Conservation (phyloP, 495 filamentous ascomycete species). For the Rhypophila decipiens region DNA sequence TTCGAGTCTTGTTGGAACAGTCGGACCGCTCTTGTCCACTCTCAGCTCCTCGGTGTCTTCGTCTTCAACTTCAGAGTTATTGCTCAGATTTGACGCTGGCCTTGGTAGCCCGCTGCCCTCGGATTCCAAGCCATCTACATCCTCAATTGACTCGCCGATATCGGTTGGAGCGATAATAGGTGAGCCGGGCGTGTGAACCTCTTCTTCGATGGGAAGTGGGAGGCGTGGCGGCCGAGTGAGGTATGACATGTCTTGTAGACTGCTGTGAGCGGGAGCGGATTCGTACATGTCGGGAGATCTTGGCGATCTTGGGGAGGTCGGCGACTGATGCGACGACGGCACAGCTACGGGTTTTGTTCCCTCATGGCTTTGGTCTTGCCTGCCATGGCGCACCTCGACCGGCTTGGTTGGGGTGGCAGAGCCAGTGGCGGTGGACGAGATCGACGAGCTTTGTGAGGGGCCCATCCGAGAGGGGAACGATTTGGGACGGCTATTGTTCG, state of each 20-base stretch:
- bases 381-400: slow-evolving; percentile 24
- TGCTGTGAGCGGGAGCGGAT: slow-evolving; percentile 31
- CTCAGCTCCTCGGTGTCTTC: slow-evolving; percentile 76
- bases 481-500: slow-evolving; percentile 32
- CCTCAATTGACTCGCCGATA: slow-evolving; percentile 45
- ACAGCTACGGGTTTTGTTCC: slow-evolving; percentile 46
- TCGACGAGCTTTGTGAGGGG: slow-evolving; percentile 32
- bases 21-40: slow-evolving; percentile 54
- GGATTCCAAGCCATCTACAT: slow-evolving; percentile 36
- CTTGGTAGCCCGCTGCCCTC: slow-evolving; percentile 40
- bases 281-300: slow-evolving; percentile 32
- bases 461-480: slow-evolving; percentile 28
- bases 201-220: slow-evolving; percentile 86
- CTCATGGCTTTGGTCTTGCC: slow-evolving; percentile 14
- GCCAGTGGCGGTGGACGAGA: slow-evolving; percentile 24
- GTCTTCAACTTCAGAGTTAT: slow-evolving; percentile 61
- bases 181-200: slow-evolving; percentile 76
- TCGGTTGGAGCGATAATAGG: slow-evolving; percentile 69
- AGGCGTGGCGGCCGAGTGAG: slow-evolving; percentile 75
- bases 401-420: slow-evolving; percentile 26
- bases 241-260: slow-evolving; percentile 50
- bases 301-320: slow-evolving; percentile 23
- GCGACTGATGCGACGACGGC: slow-evolving; percentile 32
- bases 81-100: slow-evolving; percentile 58
- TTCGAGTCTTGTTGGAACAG: slow-evolving; percentile 74